Conservation (phyloP, 208 protist species). For the Crithidia mellificae region DNA sequence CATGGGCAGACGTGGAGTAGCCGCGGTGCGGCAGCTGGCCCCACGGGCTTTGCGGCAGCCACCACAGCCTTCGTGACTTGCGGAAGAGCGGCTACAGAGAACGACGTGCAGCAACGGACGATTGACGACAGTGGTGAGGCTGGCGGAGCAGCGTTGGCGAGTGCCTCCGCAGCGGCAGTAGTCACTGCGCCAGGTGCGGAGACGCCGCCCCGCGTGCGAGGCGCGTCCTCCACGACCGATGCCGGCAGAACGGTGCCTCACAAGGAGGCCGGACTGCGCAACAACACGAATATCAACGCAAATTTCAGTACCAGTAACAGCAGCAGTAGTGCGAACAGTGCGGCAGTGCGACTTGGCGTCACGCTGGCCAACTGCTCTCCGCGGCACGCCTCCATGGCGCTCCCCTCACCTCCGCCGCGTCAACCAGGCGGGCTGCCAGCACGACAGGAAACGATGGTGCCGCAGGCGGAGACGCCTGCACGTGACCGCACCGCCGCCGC, state of each 20-base stretch:
- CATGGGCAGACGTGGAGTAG: not conserved
- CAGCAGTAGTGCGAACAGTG: not conserved
- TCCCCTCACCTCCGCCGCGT: not conserved
- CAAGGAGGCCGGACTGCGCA: not conserved
- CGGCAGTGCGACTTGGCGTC: not conserved
- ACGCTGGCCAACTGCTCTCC: constrained; percentile 13
- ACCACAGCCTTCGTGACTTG: too few relatives aligned
- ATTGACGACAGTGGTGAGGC: not conserved
- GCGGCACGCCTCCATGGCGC: not conserved
- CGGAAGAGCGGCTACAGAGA: not conserved
- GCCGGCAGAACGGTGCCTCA: not conserved
- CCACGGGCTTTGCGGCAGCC: too few relatives aligned
- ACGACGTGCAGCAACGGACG: not conserved
- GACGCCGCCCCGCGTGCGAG: not conserved
- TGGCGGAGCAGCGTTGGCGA: not conserved
- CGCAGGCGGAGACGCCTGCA: too few relatives aligned
- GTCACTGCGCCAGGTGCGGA: too few relatives aligned
- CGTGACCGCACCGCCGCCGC: too few relatives aligned
- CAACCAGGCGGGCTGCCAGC: too few relatives aligned
- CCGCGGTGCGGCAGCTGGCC: too few relatives aligned
- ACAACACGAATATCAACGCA: too few relatives aligned
- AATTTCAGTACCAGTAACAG: too few relatives aligned
- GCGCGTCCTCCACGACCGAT: not conserved
- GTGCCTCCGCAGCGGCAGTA: not conserved
- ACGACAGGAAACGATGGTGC: too few relatives aligned